Evolutionary conservation across 345 rosid species (phyloP), one percentile per base, ranked within the genome.

Genomic region (Populus nigra): DNA sequence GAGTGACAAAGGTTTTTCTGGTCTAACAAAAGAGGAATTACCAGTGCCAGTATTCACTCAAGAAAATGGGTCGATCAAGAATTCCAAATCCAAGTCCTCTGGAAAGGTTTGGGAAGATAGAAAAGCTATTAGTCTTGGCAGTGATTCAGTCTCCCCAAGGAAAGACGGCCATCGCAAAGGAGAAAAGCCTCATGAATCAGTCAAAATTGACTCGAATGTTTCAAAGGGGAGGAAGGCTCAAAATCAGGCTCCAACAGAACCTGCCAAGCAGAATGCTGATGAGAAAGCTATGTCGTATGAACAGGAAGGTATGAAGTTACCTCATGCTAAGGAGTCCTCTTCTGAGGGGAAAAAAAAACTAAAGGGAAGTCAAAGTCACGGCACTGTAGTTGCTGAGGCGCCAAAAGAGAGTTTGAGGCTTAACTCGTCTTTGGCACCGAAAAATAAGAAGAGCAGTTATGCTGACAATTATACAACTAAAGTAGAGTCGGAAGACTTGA

Each of bases 31-130:
- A 78, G 92, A 85, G 78, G 90, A 87, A 65, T 67, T 57, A 35
- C 23, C 82, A 71, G 87, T 77, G 75, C 87, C 85, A 69, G 76
- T 75, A 38, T 76, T 50, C 68, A 73, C 80, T 67, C 83, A 81
- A 77, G 94, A 90, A 69, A 79, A 72, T 79, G 86, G 80, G 23
- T 70, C 67, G 77, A 73, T 73, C 68, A 91, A 88, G 79, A 88
- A 87, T 82, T 83, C 73, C 66, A 89, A 85, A 85, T 83, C 75
- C 59, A 81, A 77, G 78, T 83, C 83, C 11, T 76, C 79, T 81
- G 86, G 86, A 75, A 89, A 87, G 83, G 79, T 78, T 29, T 82
- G 83, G 88, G 93, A 87, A 81, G 94, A 86, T 75, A 87, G 79
- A 79, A 90, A 80, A 84, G 68, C 79, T 67, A 88, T 83, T 57